Conservation (phyloP, 164 flowering plant genomes). For the Amborella trichopoda region DNA sequence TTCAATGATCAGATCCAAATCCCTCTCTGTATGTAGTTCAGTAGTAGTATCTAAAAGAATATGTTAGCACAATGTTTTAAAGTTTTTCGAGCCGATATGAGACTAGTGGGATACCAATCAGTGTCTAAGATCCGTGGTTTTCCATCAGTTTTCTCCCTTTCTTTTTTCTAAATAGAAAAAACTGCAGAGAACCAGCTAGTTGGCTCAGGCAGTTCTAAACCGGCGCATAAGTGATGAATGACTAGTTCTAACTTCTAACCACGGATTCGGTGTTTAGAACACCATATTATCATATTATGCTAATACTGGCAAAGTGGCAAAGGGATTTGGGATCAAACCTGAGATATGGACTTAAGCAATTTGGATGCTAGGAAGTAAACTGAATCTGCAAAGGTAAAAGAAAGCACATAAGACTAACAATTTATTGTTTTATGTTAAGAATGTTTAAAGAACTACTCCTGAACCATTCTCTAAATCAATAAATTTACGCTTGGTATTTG, state of each 20-base stretch:
- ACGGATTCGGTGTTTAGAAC: background rate
- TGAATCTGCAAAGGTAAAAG: constrained; percentile 49
- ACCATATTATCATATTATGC: background rate
- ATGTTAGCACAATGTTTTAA: too few relatives aligned
- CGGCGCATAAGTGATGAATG: background rate
- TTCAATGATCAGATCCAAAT: too few relatives aligned
- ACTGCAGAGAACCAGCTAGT: background rate
- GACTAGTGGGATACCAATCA: too few relatives aligned
- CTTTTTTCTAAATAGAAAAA: background rate
- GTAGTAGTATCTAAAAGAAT: too few relatives aligned
- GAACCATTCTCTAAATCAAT: too few relatives aligned
- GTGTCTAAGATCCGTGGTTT: too few relatives aligned
- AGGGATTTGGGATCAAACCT: constrained; percentile 59
- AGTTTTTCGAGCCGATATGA: too few relatives aligned
- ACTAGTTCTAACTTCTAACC: background rate
- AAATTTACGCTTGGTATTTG: too few relatives aligned
- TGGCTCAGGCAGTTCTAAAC: background rate
- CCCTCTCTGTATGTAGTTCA: too few relatives aligned
- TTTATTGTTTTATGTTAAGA: background rate
- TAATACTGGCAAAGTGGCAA: background rate
- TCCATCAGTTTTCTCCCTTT: background rate
- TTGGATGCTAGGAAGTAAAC: constrained; percentile 72
- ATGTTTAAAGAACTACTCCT: too few relatives aligned
- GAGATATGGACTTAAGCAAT: constrained; percentile 65
- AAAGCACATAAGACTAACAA: constrained; percentile 1